Percentiles rank a stretch among this genome's conserved stretches.
phyloP scores from a whole-genome alignment of 2,329 filamentous ascomycete species.

The Didymella lethalis region DNA sequence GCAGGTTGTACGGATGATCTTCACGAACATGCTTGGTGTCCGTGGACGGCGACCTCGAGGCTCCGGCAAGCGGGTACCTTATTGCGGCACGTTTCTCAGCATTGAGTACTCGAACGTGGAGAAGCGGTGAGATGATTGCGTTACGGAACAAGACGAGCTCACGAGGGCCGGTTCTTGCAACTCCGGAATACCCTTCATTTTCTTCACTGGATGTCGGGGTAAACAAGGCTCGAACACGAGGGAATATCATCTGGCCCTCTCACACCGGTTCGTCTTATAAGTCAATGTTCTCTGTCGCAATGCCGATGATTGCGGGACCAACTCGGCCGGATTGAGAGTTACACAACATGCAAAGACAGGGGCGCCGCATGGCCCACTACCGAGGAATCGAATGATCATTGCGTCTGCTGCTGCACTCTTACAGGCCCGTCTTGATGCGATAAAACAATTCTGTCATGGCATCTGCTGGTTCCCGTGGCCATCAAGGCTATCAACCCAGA shows the following conservation, averaged over 20 bases:
- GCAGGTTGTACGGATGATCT: constrained; percentile 8
- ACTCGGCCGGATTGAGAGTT: constrained; percentile 1
- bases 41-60: constrained; percentile 20
- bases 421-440: background rate
- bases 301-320: background rate
- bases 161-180: background rate
- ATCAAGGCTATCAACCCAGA: background rate
- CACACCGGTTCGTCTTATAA: background rate
- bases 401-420: background rate
- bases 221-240: background rate
- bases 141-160: background rate
- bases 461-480: background rate
- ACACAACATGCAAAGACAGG: constrained; percentile 13
- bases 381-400: constrained; percentile 8
- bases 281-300: background rate
- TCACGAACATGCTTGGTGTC: constrained; percentile 2
- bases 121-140: constrained; percentile 9
- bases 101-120: background rate
- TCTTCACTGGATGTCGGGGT: background rate
- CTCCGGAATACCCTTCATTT: background rate
- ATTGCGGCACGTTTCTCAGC: constrained; percentile 16
- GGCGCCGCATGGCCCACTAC: constrained; percentile 4
- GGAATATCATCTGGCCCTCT: background rate
- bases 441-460: background rate
- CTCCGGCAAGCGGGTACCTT: constrained; percentile 15